Evolutionary conservation across 2,329 filamentous ascomycete species (phyloP).

Genomic region (Trichoderma arundinaceum): DNA sequence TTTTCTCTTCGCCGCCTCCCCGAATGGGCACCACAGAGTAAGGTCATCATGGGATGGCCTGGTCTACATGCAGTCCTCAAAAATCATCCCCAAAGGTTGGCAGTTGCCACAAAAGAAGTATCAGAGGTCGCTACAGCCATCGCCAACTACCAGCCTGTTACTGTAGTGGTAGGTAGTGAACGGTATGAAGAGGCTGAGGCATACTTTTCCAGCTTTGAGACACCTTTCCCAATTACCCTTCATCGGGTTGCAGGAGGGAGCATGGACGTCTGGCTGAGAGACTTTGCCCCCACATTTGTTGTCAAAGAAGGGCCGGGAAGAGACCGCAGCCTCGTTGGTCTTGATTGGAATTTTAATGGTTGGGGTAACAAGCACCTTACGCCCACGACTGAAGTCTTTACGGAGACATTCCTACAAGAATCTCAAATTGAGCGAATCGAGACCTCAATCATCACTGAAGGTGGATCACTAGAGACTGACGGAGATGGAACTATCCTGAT

Average conservation of each 20-base stretch:
- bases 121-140: conserved; percentile 38
- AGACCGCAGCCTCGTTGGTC: conserved; percentile 28
- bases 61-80: conserved; percentile 17
- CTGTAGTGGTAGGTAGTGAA: conserved; percentile 34
- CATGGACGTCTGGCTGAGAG: conserved; percentile 41
- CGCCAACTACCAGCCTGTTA: conserved; percentile 39
- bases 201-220: conserved; percentile 19
- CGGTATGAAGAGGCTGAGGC: conserved; percentile 31
- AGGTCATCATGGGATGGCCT: conserved; percentile 33
- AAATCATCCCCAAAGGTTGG: conserved; percentile 15
- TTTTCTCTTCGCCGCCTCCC: conserved; percentile 28
- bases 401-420: conserved; percentile 27
- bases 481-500: conserved; percentile 40
- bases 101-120: conserved; percentile 36
- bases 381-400: conserved; percentile 30
- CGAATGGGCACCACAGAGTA: conserved; percentile 32
- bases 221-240: conserved; percentile 27
- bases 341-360: conserved; percentile 41
- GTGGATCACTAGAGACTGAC: conserved; percentile 40
- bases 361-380: conserved; percentile 38
- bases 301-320: conserved; percentile 6
- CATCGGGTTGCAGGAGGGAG: conserved; percentile 26
- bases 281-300: conserved; percentile 39
- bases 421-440: conserved; percentile 4
- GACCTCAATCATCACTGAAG: conserved; percentile 35